Percentiles rank a stretch among this genome's conserved stretches.
These are phyloP conservation scores for Chloris gayana DNA, from an alignment of 176 grass and related monocot genomes.

Conservation along the genomic window DNA sequence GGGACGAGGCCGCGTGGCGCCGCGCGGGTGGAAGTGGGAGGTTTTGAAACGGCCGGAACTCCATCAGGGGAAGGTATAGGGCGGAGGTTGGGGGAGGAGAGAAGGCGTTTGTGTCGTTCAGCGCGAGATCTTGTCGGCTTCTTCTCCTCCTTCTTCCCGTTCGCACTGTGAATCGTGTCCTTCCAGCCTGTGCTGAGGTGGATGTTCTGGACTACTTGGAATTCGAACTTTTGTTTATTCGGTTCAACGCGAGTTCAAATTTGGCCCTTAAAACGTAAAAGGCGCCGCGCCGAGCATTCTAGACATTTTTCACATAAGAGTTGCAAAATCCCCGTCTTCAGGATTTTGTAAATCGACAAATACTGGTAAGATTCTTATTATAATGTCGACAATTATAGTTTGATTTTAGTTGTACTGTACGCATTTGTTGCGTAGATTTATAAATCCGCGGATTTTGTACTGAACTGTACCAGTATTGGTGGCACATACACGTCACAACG, in stretches of 20 bases:
- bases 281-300: no score
- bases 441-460: not conserved
- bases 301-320: not conserved
- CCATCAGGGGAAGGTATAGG: constrained; percentile 34
- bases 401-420: not conserved
- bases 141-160: not conserved
- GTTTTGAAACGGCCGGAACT: constrained; percentile 52
- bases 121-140: constrained; percentile 47
- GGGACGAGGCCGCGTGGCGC: constrained; percentile 15
- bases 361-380: not conserved
- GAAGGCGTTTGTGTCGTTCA: not conserved
- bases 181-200: constrained; percentile 49
- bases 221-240: constrained; percentile 21
- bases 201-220: constrained; percentile 2
- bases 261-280: not conserved
- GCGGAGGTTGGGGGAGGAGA: not conserved
- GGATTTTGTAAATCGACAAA: not conserved
- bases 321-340: not conserved
- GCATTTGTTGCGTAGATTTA: not conserved
- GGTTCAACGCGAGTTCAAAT: not conserved
- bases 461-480: not conserved
- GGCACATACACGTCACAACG: constrained; percentile 12
- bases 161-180: constrained; percentile 29
- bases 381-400: not conserved
- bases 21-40: not conserved